Evolutionary conservation across 495 filamentous ascomycete genomes (phyloP), one percentile per base, ranked within the genome.

Genomic region (Chlorociboria aeruginascens): DNA sequence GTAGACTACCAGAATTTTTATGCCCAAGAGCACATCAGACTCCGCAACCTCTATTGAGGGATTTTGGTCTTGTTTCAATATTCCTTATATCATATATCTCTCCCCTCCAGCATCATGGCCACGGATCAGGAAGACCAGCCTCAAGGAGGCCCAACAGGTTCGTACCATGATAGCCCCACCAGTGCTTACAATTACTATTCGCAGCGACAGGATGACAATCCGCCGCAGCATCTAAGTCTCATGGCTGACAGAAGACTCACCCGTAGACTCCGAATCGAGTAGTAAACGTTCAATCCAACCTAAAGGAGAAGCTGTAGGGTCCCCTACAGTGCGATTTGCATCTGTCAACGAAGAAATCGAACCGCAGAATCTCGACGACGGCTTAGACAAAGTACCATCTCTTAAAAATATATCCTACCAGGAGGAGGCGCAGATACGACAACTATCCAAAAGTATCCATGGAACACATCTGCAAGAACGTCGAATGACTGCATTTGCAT

Each of bases 401-500:
- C 7, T 28, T 7, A 12, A n/a, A 8, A 30, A 28, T 20, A 1
- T 53, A 32, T 48, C 57, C 8, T 20, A 16, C 7, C 37, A 43
- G 2, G 63, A 70, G 33, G 54, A 60, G 7, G 58, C 62, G 2
- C 63, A 86, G 48, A 65, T 95, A 47, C 76, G 79, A 40, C 81
- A 78, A 56, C 65, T 95, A 34, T 78, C 85, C n/a, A 71, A 77
- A 48, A 78, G 73, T 39, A 63, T 94, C 40, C 81, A 85, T 52
- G 76, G 77, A 49, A 74, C 83, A 14, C 77, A 81, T 58, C 69
- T 92, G 49, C 89, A 95, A 63, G 79, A 85, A 56, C 74, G 77
- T 28, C 79, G 88, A n/a, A 77, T 89, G 65, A 83, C 80, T 51
- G 83, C 87, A 56, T 94, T 86, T 61, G 78, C 78, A 6, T 95